Conservation (phyloP, 2,329 filamentous ascomycete species). For the Epichloe elymi region DNA sequence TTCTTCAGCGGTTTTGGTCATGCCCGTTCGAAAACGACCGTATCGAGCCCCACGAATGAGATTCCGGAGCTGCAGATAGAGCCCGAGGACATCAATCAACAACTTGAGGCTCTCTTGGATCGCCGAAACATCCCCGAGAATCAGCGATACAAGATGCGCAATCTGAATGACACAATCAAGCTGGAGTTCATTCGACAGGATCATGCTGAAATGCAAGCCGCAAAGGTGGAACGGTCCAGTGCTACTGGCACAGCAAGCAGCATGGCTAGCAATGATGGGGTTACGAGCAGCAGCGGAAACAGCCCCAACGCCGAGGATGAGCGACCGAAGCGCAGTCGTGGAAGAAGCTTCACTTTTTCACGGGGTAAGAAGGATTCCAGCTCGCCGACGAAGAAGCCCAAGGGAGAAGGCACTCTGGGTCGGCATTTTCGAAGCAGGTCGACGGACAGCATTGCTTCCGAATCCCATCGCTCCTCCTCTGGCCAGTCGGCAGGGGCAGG, state of each 20-base stretch:
- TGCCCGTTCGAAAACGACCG: conserved; percentile 23
- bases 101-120: conserved; percentile 56
- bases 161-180: conserved; percentile 78
- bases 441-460: conserved; percentile 52
- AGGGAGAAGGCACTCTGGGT: conserved; percentile 47
- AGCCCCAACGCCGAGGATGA: conserved; percentile 29
- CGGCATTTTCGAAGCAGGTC: conserved; percentile 61
- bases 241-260: conserved; percentile 30
- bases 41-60: conserved; percentile 16
- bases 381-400: conserved; percentile 63
- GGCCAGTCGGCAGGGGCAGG: conserved; percentile 41
- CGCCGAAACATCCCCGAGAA: conserved; percentile 88
- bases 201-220: conserved; percentile 53
- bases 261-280: conserved; percentile 21
- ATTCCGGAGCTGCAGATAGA: conserved; percentile 38
- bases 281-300: conserved; percentile 15
- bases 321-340: conserved; percentile 36
- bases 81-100: conserved; percentile 40
- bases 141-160: conserved; percentile 89
- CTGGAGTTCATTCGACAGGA: conserved; percentile 90
- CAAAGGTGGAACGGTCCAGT: conserved; percentile 29
- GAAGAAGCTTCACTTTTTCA: conserved; percentile 60
- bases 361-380: conserved; percentile 48
- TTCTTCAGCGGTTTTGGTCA: conserved; percentile 24
- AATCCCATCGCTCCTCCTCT: conserved; percentile 36